Base-by-base conservation (phyloP, 2,329 filamentous ascomycete species). In the Colletotrichum sp. region DNA sequence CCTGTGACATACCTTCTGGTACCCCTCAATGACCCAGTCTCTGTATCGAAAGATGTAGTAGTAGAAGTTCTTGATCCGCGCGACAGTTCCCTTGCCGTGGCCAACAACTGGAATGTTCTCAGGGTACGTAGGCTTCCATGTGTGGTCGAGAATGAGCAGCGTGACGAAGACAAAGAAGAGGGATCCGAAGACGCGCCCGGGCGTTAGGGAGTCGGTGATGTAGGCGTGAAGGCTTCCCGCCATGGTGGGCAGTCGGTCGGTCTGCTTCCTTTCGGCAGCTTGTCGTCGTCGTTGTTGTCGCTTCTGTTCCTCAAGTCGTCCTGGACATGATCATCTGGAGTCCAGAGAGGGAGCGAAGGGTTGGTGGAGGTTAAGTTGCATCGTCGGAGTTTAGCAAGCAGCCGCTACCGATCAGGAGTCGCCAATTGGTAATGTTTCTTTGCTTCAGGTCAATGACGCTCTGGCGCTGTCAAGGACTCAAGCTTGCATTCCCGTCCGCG, bases 11-110 rank as follows among this genome's bases (percentile, higher is more conserved):
- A 85, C 87, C 82, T 87, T 87, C 24, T 82, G 78, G 68, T 88
- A 88, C 24, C 87, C 87, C 72, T 88, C 82, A 12, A 81, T 81
- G 2, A 87, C 82, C 87, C 87, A 89, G 8, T 78, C 68, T 30
- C 83, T 82, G 69, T 85, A 87, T 66, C 83, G 80, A 2, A 82
- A 79, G 36, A 87, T 79, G 64, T 86, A 88, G 66, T 80, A 82
- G 63, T 85, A 62, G 79, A 85, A 85, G 74, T 88, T 88, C 62
- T 82, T 80, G 66, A 88, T 49, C 5, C 81, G 84, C 9, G 83
- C 84, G 24, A 85, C 59, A 63, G 82, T 77, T n/a, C 86, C 82
- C 24, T 80, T 80, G 2, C 85, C 84, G 64, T 84, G 81, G 60
- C 87, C 87, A 15, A 88, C 83, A 3, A 84, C 82, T 1, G 87